Conservation (phyloP, 176 grass and related monocot genomes). For the Oryza longistaminata region DNA sequence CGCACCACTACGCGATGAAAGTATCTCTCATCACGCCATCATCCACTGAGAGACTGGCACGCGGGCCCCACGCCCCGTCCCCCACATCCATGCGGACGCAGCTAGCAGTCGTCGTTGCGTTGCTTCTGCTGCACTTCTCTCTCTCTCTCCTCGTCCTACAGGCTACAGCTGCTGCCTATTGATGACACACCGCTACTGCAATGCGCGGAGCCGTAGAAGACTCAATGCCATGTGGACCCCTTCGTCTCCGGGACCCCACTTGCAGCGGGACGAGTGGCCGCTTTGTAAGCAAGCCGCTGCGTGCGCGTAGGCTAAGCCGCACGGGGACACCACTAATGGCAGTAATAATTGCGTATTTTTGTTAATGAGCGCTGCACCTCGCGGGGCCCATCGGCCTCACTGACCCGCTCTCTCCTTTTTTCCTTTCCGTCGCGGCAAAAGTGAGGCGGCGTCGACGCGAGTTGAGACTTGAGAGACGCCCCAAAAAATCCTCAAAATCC, state of each 20-base stretch:
- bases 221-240: neutral
- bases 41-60: neutral
- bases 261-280: neutral
- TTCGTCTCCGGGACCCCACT: neutral
- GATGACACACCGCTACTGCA: neutral
- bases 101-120: neutral
- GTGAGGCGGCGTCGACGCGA: slow-evolving; percentile 20
- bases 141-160: neutral
- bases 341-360: slow-evolving; percentile 21
- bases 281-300: neutral
- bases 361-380: slow-evolving; percentile 10
- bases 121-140: neutral
- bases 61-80: neutral
- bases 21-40: neutral
- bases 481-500: neutral
- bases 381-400: neutral
- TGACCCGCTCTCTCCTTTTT: neutral
- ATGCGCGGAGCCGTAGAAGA: fast-evolving
- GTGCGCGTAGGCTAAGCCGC: slow-evolving; percentile 5
- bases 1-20: slow-evolving; percentile 1
- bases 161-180: neutral
- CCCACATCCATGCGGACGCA: neutral
- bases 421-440: slow-evolving; percentile 53
- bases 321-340: neutral
- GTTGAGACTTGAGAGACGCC: slow-evolving; percentile 15